Conservation (phyloP, 257 asterid species). For the Paulownia fortunei region DNA sequence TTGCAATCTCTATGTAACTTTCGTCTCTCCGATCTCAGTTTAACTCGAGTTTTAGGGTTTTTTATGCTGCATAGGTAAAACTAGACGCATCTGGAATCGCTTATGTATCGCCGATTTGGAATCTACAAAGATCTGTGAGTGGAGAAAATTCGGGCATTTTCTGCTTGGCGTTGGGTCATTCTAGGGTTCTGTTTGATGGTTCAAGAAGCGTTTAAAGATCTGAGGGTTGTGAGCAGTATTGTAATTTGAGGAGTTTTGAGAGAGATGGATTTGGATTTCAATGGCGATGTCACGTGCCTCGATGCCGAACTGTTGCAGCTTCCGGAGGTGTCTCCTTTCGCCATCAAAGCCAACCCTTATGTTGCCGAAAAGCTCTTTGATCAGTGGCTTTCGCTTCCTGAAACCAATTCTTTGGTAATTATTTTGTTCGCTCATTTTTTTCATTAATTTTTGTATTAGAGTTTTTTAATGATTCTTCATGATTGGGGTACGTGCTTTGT, state of each 20-base stretch:
- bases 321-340: constrained; percentile 87
- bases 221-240: constrained; percentile 32
- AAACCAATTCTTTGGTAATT: constrained; percentile 77
- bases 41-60: constrained; percentile 33
- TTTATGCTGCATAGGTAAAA: background rate
- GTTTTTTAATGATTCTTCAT: constrained; percentile 7
- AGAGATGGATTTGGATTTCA: constrained; percentile 85
- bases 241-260: constrained; percentile 23
- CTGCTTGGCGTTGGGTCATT: constrained; percentile 28
- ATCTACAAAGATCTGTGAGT: constrained; percentile 39
- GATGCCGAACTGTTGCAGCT: constrained; percentile 94
- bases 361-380: constrained; percentile 90
- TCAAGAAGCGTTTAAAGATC: constrained; percentile 42
- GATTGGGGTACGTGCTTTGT: constrained; percentile 19
- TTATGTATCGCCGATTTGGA: constrained; percentile 32
- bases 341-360: constrained; percentile 80
- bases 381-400: constrained; percentile 97
- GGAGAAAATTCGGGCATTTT: constrained; percentile 19
- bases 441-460: background rate
- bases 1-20: constrained; percentile 34
- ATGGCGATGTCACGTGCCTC: constrained; percentile 79
- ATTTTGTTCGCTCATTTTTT: background rate
- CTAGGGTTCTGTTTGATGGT: constrained; percentile 45
- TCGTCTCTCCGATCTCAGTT: constrained; percentile 35
- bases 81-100: constrained; percentile 33